Percentiles rank a stretch among this genome's conserved stretches.
Conservation (phyloP, 345 rosid genomes). For the Euclidium syriacum region DNA sequence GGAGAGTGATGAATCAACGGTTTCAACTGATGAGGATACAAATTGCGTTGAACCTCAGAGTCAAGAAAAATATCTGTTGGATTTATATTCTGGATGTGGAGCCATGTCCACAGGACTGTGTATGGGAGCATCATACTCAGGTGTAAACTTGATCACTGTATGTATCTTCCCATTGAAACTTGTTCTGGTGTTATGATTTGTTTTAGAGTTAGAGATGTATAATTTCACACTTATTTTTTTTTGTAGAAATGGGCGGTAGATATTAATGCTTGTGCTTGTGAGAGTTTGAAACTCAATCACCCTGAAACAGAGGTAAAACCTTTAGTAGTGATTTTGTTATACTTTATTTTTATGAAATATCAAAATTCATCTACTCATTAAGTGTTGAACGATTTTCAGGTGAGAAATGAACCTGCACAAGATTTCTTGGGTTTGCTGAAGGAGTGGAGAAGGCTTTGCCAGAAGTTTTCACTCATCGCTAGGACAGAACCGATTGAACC, state of each 20-base stretch:
- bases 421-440: neutral
- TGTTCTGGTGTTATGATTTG: neutral
- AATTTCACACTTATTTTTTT: neutral
- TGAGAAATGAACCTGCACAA: constrained; percentile 12
- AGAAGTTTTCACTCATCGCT: neutral
- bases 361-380: neutral
- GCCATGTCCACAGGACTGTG: constrained; percentile 40
- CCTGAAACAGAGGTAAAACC: constrained; percentile 29
- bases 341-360: neutral
- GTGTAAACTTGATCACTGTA: constrained; percentile 26
- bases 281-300: constrained; percentile 30
- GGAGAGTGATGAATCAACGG: constrained; percentile 24
- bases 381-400: neutral
- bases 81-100: constrained; percentile 36
- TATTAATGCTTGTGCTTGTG: constrained; percentile 25
- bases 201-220: neutral
- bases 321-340: neutral
- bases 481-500: neutral
- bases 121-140: constrained; percentile 28
- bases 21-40: constrained; percentile 27
- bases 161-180: neutral
- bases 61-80: constrained; percentile 15
- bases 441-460: constrained; percentile 1
- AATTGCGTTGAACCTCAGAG: neutral
- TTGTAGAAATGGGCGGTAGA: constrained; percentile 35